Evolutionary conservation across 148 eudicot genomes (phyloP).

Genomic region (Cornus controversa): DNA sequence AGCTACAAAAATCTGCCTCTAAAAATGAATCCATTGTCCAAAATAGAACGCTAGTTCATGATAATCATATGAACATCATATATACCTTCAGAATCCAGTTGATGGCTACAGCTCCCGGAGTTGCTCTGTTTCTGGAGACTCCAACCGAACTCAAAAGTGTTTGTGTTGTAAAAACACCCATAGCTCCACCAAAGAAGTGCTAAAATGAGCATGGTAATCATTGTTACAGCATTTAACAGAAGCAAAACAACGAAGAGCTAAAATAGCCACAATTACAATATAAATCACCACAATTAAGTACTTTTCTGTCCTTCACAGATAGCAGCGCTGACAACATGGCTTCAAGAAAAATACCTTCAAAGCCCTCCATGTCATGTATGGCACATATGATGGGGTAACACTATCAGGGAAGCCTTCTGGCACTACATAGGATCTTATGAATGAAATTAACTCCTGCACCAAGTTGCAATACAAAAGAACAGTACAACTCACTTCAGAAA

Average conservation of each 20-base stretch:
- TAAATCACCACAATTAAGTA: not conserved
- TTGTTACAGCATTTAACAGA: not conserved
- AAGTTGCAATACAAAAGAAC: conserved; percentile 5
- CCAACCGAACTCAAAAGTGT: conserved; percentile 85
- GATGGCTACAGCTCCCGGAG: conserved; percentile 93
- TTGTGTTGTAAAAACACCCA: conserved; percentile 97
- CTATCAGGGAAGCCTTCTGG: conserved; percentile 99
- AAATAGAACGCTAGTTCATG: not conserved
- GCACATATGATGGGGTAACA: conserved; percentile 87
- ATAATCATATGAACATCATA: not conserved
- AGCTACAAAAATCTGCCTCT: not conserved
- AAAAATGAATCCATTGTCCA: not conserved
- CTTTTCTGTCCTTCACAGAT: not conserved
- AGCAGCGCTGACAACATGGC: not conserved
- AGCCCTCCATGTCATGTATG: conserved; percentile 99
- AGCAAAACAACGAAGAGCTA: not conserved
- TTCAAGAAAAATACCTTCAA: conserved; percentile 56
- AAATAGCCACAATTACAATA: not conserved
- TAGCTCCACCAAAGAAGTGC: conserved; percentile 99
- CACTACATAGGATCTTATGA: conserved; percentile 90
- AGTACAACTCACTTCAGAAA: not conserved
- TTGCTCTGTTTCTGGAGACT: conserved; percentile 58
- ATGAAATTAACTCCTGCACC: conserved; percentile 71
- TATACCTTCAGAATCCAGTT: conserved; percentile 98
- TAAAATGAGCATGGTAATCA: conserved; percentile 26